A percentile compares a stretch with the other conserved stretches of the same genome.
phyloP scores from a whole-genome alignment of 192 early-diverging fungal species.

The Coemansia sp. region DNA sequence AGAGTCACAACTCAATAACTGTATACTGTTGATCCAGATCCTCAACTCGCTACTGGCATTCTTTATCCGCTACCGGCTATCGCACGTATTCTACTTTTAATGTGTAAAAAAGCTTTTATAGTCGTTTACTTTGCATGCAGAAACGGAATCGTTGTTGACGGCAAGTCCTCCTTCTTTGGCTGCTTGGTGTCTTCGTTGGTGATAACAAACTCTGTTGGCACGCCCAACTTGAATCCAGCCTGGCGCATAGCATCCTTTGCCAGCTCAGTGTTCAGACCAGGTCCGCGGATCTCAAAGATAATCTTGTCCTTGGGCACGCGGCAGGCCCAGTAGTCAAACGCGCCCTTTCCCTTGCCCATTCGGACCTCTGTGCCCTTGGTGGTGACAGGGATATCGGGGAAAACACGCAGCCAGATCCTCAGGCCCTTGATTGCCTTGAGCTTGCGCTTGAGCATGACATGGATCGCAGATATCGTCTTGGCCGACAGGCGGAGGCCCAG shows the following conservation, averaged over 20 bases:
- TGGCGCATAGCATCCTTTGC: slow-evolving; percentile 48
- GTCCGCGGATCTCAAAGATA: slow-evolving; percentile 79
- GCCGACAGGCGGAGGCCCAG: slow-evolving; percentile 79
- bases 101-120: not conserved
- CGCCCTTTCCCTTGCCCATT: slow-evolving; percentile 98
- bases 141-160: slow-evolving; percentile 44
- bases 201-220: slow-evolving; percentile 46
- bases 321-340: slow-evolving; percentile 89
- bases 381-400: slow-evolving; percentile 90
- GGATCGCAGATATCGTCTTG: slow-evolving; percentile 76
- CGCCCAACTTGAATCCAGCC: slow-evolving; percentile 47
- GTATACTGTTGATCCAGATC: slow-evolving; percentile 67
- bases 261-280: slow-evolving; percentile 73
- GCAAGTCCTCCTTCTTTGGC: slow-evolving; percentile 44
- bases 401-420: slow-evolving; percentile 80
- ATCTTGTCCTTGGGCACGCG: slow-evolving; percentile 86
- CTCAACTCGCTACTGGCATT: slow-evolving; percentile 70
- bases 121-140: slow-evolving; percentile 40
- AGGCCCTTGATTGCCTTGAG: slow-evolving; percentile 87
- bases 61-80: slow-evolving; percentile 75
- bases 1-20: slow-evolving; percentile 60
- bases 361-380: slow-evolving; percentile 86
- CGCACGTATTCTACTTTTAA: slow-evolving; percentile 75
- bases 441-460: slow-evolving; percentile 69
- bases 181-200: slow-evolving; percentile 34